phyloP scores from a whole-genome alignment of 164 flowering plant species.

The Amborella trichopoda region DNA sequence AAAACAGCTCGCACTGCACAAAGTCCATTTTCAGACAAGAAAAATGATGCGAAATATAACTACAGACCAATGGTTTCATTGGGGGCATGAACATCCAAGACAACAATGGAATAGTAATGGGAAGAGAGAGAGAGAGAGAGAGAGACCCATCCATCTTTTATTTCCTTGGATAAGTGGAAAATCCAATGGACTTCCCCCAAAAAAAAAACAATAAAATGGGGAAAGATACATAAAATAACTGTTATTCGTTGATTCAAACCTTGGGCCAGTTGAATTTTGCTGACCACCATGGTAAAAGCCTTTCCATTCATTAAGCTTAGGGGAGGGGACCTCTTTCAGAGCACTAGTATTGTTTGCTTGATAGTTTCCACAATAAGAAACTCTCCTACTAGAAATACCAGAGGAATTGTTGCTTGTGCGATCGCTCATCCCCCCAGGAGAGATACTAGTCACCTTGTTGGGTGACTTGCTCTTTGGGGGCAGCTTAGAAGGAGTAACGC shows the following conservation, averaged over 20 bases:
- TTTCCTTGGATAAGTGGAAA: too few species aligned
- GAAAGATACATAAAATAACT: not conserved
- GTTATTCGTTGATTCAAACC: conserved; percentile 21
- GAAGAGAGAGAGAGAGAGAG: too few species aligned
- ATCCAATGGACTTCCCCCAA: too few species aligned
- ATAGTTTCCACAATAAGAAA: conserved; percentile 15
- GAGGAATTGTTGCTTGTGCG: conserved; percentile 3
- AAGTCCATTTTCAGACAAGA: not conserved
- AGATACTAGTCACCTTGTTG: conserved; percentile 19
- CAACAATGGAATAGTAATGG: too few species aligned
- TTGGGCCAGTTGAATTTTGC: conserved; percentile 29
- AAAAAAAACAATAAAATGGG: too few species aligned
- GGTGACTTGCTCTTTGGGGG: conserved; percentile 62
- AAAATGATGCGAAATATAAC: not conserved
- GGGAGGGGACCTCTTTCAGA: conserved; percentile 25
- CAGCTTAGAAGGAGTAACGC: conserved; percentile 19
- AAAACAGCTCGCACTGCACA: conserved; percentile 27
- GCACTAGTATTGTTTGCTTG: conserved; percentile 14
- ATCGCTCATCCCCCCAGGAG: conserved; percentile 26
- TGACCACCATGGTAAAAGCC: conserved; percentile 18
- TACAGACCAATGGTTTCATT: too few species aligned
- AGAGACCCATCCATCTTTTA: too few species aligned
- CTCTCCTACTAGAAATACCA: conserved; percentile 15
- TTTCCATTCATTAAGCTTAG: conserved; percentile 24
- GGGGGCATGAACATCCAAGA: too few species aligned